Conservation (phyloP, 805 yeast species). For the Candida silvicultrix region DNA sequence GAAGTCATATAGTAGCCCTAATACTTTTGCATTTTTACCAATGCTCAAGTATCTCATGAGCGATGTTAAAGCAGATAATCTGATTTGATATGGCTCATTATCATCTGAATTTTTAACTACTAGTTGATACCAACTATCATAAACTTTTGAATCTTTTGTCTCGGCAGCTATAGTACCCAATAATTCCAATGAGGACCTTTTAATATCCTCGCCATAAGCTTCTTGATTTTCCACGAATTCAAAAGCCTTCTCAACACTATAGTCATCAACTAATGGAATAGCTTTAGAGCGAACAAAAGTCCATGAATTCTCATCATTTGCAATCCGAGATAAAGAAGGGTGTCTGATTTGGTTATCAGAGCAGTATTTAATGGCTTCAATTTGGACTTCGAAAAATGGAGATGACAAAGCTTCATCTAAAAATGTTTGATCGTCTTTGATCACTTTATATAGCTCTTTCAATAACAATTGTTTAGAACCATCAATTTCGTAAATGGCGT, state of each 20-base stretch:
- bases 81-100: constrained; percentile 34
- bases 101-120: constrained; percentile 31
- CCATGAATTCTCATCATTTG: constrained; percentile 28
- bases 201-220: constrained; percentile 38
- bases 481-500: constrained; percentile 24
- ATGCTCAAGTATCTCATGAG: constrained; percentile 25
- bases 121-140: constrained; percentile 26
- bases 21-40: constrained; percentile 13
- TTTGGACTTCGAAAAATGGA: constrained; percentile 37
- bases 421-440: constrained; percentile 22
- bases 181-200: constrained; percentile 41
- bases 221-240: constrained; percentile 26
- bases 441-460: constrained; percentile 23
- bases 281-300: constrained; percentile 38
- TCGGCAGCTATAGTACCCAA: constrained; percentile 38
- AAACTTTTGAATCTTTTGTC: constrained; percentile 19
- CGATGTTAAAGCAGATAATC: constrained; percentile 41
- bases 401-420: constrained; percentile 32
- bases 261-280: constrained; percentile 16
- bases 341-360: constrained; percentile 3
- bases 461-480: constrained; percentile 47
- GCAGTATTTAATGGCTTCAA: constrained; percentile 32
- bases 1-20: constrained; percentile 28
- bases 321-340: constrained; percentile 12
- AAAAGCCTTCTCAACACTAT: constrained; percentile 19